Evolutionary conservation across 768 basidiomycete genomes (phyloP), one percentile per base, ranked within the genome.

Genomic region (Boletus reticuloceps): DNA sequence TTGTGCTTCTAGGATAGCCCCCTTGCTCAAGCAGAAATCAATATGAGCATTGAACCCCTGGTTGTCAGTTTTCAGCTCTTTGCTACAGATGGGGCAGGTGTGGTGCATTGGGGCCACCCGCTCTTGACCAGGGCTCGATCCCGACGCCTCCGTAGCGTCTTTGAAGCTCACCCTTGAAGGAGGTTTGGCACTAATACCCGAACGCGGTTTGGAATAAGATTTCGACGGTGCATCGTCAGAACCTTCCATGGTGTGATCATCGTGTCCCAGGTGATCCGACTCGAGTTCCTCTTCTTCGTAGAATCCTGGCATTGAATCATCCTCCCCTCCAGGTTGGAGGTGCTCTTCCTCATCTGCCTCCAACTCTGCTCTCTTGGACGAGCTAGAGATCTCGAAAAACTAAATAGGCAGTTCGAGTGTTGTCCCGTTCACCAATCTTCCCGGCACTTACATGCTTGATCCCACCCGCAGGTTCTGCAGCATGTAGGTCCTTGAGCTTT

Each of bases 21-120:
- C 82, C 54, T 83, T 82, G 67, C 90, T 94, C 48, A 97, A 70
- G 65, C 94, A 97, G 63, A 86, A 89, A 69, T 97, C 94, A 42
- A 97, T 79, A 64, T 97, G 94, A n/a, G 82, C 77, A 65, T 97
- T 96, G 34, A 97, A 71, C 6, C 81, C 85, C 46, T 80, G 76
- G 66, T 97, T 97, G 67, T 92, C 85, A 1, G 80, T 83, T 56
- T 79, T 73, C 51, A 93, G 67, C 13, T 72, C 67, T 65, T 82
- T 84, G 25, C 72, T 66, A 63, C 91, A 95, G 22, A 94, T 75
- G 5, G 94, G 93, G 69, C 92, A 95, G 1, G 70, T 69, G 51
- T 82, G 78, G n/a, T 59, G 38, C 38, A 57, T 60, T 38, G 14
- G 25, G 4, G 13, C 36, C 16, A 27, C 27, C 38, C 32, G 53